phyloP scores from a whole-genome alignment of 2,329 filamentous ascomycete genomes.

The Colletotrichum acutatum region DNA sequence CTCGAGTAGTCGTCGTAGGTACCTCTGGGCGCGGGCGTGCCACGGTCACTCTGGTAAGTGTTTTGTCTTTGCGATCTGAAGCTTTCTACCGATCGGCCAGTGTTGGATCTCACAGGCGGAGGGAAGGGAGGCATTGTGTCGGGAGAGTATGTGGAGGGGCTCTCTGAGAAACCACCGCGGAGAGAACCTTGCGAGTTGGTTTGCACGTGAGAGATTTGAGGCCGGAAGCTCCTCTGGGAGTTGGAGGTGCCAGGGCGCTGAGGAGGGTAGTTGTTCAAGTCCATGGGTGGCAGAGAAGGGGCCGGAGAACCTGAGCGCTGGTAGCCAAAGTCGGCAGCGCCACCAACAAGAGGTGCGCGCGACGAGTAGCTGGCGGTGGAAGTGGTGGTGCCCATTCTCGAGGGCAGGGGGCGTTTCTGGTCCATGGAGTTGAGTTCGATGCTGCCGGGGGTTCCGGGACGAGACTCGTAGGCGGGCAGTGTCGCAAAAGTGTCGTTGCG shows the following conservation, averaged over 20 bases:
- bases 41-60: constrained; percentile 16
- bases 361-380: constrained; percentile 72
- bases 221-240: constrained; percentile 48
- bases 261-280: constrained; percentile 42
- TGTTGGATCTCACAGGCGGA: constrained; percentile 46
- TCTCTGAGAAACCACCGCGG: constrained; percentile 41
- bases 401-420: constrained; percentile 60
- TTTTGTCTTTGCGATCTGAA: constrained; percentile 39
- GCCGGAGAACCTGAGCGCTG: constrained; percentile 50
- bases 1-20: constrained; percentile 36
- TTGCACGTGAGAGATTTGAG: constrained; percentile 39
- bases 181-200: constrained; percentile 36
- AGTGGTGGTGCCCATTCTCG: constrained; percentile 63
- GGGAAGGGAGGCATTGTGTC: constrained; percentile 45
- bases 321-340: constrained; percentile 71
- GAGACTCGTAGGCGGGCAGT: constrained; percentile 71
- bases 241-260: constrained; percentile 50
- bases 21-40: constrained; percentile 15
- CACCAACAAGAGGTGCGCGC: constrained; percentile 69
- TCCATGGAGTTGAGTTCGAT: constrained; percentile 65
- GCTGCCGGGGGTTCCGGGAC: constrained; percentile 63
- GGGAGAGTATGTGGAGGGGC: constrained; percentile 43
- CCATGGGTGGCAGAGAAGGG: constrained; percentile 48
- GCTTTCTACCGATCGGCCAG: constrained; percentile 44
- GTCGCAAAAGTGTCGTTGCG: constrained; percentile 71